These are phyloP conservation scores for Sporobolomyces phaffii DNA, from an alignment of 768 basidiomycete genomes.

Conservation along the genomic window DNA sequence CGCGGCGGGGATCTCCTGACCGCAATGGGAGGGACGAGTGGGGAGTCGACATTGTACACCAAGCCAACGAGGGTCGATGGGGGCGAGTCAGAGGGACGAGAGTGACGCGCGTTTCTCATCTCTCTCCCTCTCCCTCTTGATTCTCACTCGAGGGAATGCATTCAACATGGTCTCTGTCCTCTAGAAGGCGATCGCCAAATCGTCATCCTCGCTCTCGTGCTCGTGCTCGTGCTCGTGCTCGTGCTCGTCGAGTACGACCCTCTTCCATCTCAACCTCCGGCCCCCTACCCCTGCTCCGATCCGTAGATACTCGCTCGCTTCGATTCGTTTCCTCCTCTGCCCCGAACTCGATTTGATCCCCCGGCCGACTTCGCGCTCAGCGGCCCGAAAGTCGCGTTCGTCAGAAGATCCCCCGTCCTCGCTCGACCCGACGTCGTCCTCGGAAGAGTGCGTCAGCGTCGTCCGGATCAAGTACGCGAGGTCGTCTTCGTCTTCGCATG, in stretches of 20 bases:
- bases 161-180: too few species aligned
- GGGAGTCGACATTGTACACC: neutral
- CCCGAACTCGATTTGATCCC: slow-evolving; percentile 12
- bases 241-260: neutral
- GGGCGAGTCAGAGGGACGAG: neutral
- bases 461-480: slow-evolving; percentile 26
- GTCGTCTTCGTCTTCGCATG: slow-evolving; percentile 11
- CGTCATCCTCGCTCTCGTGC: neutral
- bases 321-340: slow-evolving; percentile 9
- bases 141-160: neutral
- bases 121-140: too few species aligned
- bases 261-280: slow-evolving; percentile 10
- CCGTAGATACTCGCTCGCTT: neutral
- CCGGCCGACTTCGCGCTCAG: slow-evolving; percentile 21
- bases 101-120: too few species aligned
- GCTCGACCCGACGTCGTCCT: slow-evolving; percentile 16
- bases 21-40: slow-evolving; percentile 12
- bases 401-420: neutral
- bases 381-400: neutral
- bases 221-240: neutral
- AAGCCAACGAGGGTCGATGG: neutral
- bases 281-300: slow-evolving; percentile 10
- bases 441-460: slow-evolving; percentile 20
- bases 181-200: too few species aligned
- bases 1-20: slow-evolving; percentile 64